Base-by-base conservation (phyloP, 2,329 filamentous ascomycete genomes). In the Zalaria sp. region DNA sequence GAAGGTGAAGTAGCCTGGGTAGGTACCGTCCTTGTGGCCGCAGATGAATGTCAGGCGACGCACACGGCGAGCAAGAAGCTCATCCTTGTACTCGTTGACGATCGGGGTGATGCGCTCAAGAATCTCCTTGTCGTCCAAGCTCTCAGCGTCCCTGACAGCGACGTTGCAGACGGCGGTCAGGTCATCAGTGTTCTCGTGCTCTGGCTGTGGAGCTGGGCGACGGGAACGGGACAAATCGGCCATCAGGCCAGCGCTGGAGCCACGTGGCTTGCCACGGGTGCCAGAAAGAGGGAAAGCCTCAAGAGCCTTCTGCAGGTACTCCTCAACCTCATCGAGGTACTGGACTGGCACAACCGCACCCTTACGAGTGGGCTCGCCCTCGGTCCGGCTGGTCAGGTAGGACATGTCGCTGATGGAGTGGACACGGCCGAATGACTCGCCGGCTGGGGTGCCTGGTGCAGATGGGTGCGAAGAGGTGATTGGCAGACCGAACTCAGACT, bases 1-100 rank as follows among this genome's bases (percentile, higher is more conserved):
- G 85, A 96, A 98, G 35, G 91, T 98, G 73, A 84, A 96, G 75
- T 98, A 96, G 38, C 85, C 87, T 25, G 89, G 91, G 62, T 96
- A 94, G 9, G 85, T 86, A 42, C 88, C 91, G 57, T 98, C 86
- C 58, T 81, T 86, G 69, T 85, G 86, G 43, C 91, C 91, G 58
- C 88, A 95, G 61, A 96, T 91, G 68, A 98, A 95, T 39, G 88
- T 95, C 43, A 98, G 67, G 51, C 91, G 84, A 49, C 91, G 87
- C 38, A 98, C 81, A 39, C 81, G 78, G 52, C 83, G 85, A 41
- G 79, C 69, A 26, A 88, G 66, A 25, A 98, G 73, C 54, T 98
- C 91, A 2, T 83, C 76, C 70, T 84, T 89, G 73, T 81, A 80
- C 35, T 84, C 78, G 29, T 81, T 75, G 26, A 98, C 75, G 43